A percentile compares a stretch with the other conserved stretches of the same genome.
Evolutionary conservation across 164 flowering plant species (phyloP).

Genomic region (Magnolia changhungtana): DNA sequence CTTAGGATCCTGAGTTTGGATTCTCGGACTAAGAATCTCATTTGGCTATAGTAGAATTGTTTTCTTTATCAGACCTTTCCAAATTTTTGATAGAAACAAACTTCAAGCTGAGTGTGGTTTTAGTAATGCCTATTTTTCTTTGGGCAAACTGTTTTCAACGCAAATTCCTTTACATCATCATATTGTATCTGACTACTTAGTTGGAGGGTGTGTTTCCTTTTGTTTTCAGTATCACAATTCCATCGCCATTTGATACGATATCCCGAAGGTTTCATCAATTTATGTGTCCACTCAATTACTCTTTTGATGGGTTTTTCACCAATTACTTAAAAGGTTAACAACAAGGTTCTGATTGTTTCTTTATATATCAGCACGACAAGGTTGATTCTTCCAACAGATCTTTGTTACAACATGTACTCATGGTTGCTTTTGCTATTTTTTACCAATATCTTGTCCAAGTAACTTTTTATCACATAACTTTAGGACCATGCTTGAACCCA

Average conservation of each 20-base stretch:
- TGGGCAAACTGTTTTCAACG: not conserved
- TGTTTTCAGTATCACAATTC: not conserved
- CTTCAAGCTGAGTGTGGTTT: not conserved
- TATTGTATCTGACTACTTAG: not conserved
- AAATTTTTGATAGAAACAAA: slow-evolving; percentile 1
- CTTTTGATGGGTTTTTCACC: not conserved
- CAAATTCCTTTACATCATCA: not conserved
- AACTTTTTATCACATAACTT: not conserved
- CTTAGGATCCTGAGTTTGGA: not conserved
- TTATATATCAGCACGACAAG: not conserved
- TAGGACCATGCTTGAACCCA: not conserved
- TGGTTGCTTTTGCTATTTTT: not conserved
- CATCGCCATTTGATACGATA: not conserved
- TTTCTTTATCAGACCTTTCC: too few species aligned
- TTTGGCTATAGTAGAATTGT: not conserved
- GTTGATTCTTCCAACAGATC: not conserved
- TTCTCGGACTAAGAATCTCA: not conserved
- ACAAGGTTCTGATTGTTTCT: not conserved
- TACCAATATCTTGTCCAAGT: not conserved
- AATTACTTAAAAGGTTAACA: not conserved
- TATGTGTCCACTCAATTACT: not conserved
- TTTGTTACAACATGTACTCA: not conserved
- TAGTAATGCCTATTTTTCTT: not conserved
- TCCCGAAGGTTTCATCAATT: not conserved
- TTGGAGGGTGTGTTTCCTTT: not conserved